Evolutionary conservation across 257 asterid genomes (phyloP).

Genomic region (Solanum tarijense): DNA sequence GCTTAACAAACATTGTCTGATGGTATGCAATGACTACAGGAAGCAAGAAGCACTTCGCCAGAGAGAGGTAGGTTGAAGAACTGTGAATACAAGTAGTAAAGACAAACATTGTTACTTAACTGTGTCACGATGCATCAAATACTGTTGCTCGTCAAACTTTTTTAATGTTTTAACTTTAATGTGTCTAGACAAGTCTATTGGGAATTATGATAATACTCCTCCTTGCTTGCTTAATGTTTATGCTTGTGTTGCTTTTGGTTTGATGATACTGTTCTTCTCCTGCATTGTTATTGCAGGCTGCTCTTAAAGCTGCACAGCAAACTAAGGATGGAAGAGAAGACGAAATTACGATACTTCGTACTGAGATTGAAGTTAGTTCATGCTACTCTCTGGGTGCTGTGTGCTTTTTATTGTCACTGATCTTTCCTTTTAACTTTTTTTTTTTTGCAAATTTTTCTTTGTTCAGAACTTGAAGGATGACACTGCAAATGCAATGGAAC

Average conservation of each 20-base stretch:
- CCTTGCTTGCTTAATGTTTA: not conserved
- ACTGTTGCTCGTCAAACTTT: not conserved
- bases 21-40: conserved; percentile 44
- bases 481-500: conserved; percentile 53
- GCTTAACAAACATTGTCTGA: conserved; percentile 20
- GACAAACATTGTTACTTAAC: not conserved
- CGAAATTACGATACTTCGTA: conserved; percentile 61
- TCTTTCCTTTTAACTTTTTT: conserved; percentile 7
- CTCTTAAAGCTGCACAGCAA: conserved; percentile 78
- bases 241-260: not conserved
- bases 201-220: not conserved
- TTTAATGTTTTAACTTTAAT: not conserved
- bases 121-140: not conserved
- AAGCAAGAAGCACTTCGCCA: conserved; percentile 96
- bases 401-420: not conserved
- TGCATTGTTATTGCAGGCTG: conserved; percentile 48
- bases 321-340: conserved; percentile 77
- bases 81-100: not conserved
- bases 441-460: not conserved
- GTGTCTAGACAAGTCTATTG: not conserved
- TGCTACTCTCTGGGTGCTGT: not conserved
- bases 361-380: conserved; percentile 62
- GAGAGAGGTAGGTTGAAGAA: conserved; percentile 59
- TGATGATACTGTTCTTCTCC: not conserved
- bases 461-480: conserved; percentile 73